Conservation (phyloP, 163 green algal species). For the Scenedesmus sp. region DNA sequence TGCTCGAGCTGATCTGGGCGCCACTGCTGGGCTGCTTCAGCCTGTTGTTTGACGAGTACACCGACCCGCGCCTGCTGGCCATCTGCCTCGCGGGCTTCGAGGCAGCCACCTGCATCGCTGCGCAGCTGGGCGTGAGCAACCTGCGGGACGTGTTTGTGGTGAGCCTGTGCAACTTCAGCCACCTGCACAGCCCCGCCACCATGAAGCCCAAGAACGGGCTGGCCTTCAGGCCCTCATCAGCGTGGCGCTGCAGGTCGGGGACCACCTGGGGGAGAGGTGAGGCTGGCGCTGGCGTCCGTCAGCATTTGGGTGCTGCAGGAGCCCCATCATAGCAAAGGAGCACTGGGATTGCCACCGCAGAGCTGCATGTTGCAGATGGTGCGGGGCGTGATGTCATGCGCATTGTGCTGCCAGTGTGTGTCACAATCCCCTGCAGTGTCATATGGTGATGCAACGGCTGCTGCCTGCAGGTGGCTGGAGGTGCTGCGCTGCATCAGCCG, state of each 20-base stretch:
- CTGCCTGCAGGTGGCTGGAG: conserved; percentile 84
- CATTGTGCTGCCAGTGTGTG: neutral
- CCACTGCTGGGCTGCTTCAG: conserved; percentile 95
- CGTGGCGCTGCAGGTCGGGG: conserved; percentile 89
- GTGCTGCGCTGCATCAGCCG: conserved; percentile 94
- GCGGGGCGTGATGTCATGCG: too few species aligned
- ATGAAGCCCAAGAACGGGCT: conserved; percentile 95
- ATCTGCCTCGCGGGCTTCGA: conserved; percentile 87
- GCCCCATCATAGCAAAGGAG: too few species aligned
- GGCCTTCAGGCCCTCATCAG: conserved; percentile 88
- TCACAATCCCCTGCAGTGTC: neutral
- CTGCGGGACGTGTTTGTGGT: conserved; percentile 90
- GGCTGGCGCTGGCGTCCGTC: neutral
- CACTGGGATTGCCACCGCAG: neutral
- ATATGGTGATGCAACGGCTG: neutral
- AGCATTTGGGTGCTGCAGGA: too few species aligned
- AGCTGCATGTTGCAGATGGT: neutral
- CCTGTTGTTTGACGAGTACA: conserved; percentile 93
- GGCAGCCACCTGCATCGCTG: conserved; percentile 65
- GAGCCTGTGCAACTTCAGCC: conserved; percentile 92
- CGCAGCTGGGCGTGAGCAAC: conserved; percentile 87
- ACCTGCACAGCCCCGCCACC: conserved; percentile 85
- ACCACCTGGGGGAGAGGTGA: conserved; percentile 82
- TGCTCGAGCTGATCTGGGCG: conserved; percentile 96
- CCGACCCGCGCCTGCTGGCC: conserved; percentile 75